Percentiles rank a stretch among this genome's conserved stretches.
Conservation (phyloP, 306 rosid species). For the Coriaria nepalensis region DNA sequence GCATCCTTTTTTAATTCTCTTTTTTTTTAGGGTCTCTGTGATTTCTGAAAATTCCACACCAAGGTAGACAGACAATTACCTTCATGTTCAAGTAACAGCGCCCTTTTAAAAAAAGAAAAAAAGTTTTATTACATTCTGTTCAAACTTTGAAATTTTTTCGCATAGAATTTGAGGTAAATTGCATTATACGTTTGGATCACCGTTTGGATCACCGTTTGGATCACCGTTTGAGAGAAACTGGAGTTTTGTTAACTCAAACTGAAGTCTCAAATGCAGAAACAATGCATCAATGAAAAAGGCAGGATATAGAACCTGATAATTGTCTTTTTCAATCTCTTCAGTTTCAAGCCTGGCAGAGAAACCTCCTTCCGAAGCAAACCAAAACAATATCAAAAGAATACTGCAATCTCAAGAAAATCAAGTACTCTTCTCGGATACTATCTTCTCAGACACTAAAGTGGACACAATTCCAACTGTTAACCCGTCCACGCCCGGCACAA, state of each 20-base stretch:
- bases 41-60: too few relatives aligned
- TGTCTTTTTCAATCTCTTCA: conserved; percentile 26
- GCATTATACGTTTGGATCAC: too few relatives aligned
- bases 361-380: conserved; percentile 25
- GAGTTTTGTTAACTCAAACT: too few relatives aligned
- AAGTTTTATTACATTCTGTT: too few relatives aligned
- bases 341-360: conserved; percentile 39
- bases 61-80: neutral
- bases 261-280: neutral
- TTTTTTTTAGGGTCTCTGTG: too few relatives aligned
- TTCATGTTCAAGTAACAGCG: neutral
- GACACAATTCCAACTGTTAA: conserved; percentile 55
- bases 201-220: too few relatives aligned
- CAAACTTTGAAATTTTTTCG: too few relatives aligned
- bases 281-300: conserved; percentile 5
- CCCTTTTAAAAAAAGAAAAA: too few relatives aligned
- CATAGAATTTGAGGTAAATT: too few relatives aligned
- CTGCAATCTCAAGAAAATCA: conserved; percentile 26
- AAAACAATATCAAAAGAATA: conserved; percentile 10
- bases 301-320: neutral
- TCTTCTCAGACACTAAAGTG: conserved; percentile 19
- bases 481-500: conserved; percentile 29
- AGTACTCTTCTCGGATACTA: conserved; percentile 33
- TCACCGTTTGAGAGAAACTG: too few relatives aligned
- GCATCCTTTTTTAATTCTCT: too few relatives aligned